These are phyloP conservation scores for Cyberlindnera xylosilytica DNA, from an alignment of 805 yeast genomes.

Conservation along the genomic window DNA sequence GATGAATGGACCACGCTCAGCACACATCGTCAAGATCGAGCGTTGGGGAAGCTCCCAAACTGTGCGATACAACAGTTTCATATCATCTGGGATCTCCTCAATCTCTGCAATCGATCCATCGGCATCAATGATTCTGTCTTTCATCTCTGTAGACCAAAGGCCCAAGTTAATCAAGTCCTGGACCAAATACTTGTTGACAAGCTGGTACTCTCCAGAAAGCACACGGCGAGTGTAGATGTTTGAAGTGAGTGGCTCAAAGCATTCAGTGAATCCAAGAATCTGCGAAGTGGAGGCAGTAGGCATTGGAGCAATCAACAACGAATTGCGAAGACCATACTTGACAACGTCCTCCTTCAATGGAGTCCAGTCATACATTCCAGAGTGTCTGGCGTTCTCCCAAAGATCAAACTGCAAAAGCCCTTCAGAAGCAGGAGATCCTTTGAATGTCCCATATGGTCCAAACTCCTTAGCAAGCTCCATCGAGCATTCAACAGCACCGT, in stretches of 20 bases:
- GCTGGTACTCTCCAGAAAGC: conserved; percentile 89
- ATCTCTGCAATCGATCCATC: conserved; percentile 86
- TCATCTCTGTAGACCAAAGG: conserved; percentile 78
- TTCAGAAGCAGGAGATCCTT: conserved; percentile 88
- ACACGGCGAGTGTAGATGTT: conserved; percentile 90
- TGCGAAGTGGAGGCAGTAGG: conserved; percentile 98
- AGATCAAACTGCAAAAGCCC: conserved; percentile 78
- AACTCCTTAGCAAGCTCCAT: conserved; percentile 65
- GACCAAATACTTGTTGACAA: conserved; percentile 82
- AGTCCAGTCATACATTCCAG: conserved; percentile 88
- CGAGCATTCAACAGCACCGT: conserved; percentile 86
- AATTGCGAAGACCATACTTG: conserved; percentile 76
- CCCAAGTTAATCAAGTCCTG: conserved; percentile 80
- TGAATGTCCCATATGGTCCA: conserved; percentile 72
- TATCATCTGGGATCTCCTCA: conserved; percentile 65
- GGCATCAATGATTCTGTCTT: conserved; percentile 67
- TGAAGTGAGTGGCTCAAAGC: conserved; percentile 95
- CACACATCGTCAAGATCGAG: conserved; percentile 79
- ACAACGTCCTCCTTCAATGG: conserved; percentile 55
- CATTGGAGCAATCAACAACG: conserved; percentile 90
- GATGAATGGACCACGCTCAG: conserved; percentile 77
- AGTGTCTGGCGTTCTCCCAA: not conserved
- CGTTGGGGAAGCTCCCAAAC: conserved; percentile 96
- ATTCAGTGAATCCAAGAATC: conserved; percentile 89
- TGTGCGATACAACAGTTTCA: conserved; percentile 82